phyloP scores from a whole-genome alignment of 2,329 filamentous ascomycete species.

The Tolypocladium inflatum region DNA sequence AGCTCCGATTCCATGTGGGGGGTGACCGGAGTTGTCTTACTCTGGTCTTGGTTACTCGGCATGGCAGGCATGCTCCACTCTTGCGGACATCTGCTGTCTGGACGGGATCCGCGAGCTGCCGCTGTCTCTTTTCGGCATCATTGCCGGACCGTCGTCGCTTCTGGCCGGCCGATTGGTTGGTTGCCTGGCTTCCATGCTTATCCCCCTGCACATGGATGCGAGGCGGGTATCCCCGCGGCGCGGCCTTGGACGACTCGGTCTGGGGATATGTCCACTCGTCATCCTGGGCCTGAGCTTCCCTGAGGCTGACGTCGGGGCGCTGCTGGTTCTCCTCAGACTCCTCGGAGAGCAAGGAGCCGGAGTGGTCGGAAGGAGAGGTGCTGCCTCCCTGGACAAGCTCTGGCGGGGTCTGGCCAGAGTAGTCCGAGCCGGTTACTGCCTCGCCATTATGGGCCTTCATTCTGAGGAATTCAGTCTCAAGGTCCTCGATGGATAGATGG shows the following conservation, averaged over 20 bases:
- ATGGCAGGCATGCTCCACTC: constrained; percentile 37
- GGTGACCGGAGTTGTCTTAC: constrained; percentile 25
- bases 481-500: constrained; percentile 20
- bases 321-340: constrained; percentile 18
- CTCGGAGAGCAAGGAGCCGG: constrained; percentile 23
- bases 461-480: constrained; percentile 19
- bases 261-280: constrained; percentile 32
- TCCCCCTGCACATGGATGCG: constrained; percentile 21
- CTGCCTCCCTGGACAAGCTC: constrained; percentile 27
- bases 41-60: constrained; percentile 36
- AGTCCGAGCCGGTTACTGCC: constrained; percentile 21
- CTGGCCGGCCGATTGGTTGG: constrained; percentile 15
- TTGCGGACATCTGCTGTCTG: constrained; percentile 40
- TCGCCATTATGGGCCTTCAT: constrained; percentile 25
- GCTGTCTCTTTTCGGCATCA: constrained; percentile 23
- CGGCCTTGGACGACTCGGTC: constrained; percentile 20
- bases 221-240: constrained; percentile 19
- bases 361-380: constrained; percentile 30
- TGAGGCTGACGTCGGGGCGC: constrained; percentile 19
- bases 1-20: constrained; percentile 11
- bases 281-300: constrained; percentile 25
- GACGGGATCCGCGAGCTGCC: constrained; percentile 27
- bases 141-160: constrained; percentile 26
- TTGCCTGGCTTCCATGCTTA: constrained; percentile 11
- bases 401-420: constrained; percentile 26